Conservation (phyloP, 768 basidiomycete genomes). For the Leccinum incarnatum region DNA sequence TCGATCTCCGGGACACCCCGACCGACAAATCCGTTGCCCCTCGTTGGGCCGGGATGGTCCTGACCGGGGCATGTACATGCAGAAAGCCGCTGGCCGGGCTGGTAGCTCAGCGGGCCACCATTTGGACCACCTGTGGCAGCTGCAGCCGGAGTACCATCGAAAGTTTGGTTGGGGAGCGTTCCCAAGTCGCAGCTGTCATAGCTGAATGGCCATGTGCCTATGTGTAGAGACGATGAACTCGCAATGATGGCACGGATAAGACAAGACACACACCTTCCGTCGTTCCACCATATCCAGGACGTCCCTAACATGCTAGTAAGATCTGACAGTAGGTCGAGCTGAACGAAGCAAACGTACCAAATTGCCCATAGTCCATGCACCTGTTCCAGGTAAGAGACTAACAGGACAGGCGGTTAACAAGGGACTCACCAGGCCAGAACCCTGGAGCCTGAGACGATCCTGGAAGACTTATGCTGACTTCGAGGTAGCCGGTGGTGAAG, state of each 20-base stretch:
- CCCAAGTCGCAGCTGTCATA: slow-evolving; percentile 86
- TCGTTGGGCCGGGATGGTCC: slow-evolving; percentile 82
- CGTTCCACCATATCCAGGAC: slow-evolving; percentile 87
- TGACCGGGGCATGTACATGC: slow-evolving; percentile 84
- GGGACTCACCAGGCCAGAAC: slow-evolving; percentile 76
- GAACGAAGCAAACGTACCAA: slow-evolving; percentile 27
- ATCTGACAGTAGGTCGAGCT: not conserved
- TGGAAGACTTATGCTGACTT: slow-evolving; percentile 75
- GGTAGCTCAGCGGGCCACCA: slow-evolving; percentile 64
- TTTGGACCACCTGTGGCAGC: slow-evolving; percentile 49
- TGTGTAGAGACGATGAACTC: slow-evolving; percentile 8
- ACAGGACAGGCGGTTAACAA: slow-evolving; percentile 15
- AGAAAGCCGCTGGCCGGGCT: slow-evolving; percentile 84
- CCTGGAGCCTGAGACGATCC: slow-evolving; percentile 61
- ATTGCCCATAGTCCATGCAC: slow-evolving; percentile 79
- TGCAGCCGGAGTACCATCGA: slow-evolving; percentile 55
- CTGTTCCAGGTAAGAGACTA: slow-evolving; percentile 28
- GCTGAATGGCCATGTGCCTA: slow-evolving; percentile 72
- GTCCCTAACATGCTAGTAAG: slow-evolving; percentile 47
- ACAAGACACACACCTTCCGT: slow-evolving; percentile 59
- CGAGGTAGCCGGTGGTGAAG: slow-evolving; percentile 90
- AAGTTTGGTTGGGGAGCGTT: slow-evolving; percentile 80
- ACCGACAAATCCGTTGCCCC: slow-evolving; percentile 43
- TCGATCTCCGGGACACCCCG: slow-evolving; percentile 93
- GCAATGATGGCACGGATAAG: not conserved